Conservation (phyloP, 1,139 yeast genomes). For the Suhomyces bribrorum region DNA sequence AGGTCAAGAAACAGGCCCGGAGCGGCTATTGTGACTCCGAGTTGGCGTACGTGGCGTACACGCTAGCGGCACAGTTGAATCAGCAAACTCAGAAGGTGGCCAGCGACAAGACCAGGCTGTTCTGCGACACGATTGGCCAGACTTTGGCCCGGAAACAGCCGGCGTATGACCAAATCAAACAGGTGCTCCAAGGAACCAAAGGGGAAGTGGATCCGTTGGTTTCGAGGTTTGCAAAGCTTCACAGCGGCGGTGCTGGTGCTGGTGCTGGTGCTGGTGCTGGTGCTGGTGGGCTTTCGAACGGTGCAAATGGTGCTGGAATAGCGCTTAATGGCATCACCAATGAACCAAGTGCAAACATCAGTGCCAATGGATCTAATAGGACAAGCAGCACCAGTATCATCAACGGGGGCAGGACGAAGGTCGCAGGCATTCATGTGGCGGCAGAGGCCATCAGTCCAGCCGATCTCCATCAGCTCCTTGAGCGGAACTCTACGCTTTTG, state of each 20-base stretch:
- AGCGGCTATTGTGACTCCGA: constrained; percentile 44
- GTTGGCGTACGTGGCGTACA: constrained; percentile 34
- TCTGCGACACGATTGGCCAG: constrained; percentile 22
- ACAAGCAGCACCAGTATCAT: not conserved
- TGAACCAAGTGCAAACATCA: not conserved
- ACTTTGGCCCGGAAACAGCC: constrained; percentile 24
- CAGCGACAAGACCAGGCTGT: constrained; percentile 20
- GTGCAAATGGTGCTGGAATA: not conserved
- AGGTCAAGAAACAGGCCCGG: constrained; percentile 26
- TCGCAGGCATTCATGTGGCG: constrained; percentile 14
- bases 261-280: not conserved
- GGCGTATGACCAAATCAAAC: not conserved
- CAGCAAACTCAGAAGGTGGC: constrained; percentile 17
- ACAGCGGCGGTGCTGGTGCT: constrained; percentile 1
- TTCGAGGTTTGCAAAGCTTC: constrained; percentile 17
- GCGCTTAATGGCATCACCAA: not conserved
- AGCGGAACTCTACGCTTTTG: constrained; percentile 37
- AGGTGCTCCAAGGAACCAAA: not conserved
- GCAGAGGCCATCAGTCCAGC: constrained; percentile 28
- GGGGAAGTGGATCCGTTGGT: constrained; percentile 17
- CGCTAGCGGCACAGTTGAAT: constrained; percentile 19
- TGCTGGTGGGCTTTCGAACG: not conserved
- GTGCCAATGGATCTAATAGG: not conserved
- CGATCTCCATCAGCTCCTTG: constrained; percentile 23
- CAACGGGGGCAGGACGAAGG: too few relatives aligned